These are phyloP conservation scores for Cryptosporidium sp. DNA, from an alignment of 169 alveolate species.

Conservation along the genomic window DNA sequence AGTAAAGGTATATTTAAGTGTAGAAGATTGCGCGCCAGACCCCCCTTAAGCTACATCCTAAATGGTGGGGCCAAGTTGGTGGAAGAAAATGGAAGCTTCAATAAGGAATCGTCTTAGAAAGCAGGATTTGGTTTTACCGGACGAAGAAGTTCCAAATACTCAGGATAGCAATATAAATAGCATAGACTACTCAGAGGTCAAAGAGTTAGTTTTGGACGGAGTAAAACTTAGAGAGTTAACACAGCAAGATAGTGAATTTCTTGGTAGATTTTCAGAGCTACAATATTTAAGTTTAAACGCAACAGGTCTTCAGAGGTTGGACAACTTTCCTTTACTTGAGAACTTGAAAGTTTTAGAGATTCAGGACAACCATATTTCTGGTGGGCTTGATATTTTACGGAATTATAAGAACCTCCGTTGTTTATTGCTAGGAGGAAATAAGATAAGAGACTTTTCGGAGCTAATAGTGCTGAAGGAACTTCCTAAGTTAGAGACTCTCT, in stretches of 20 bases:
- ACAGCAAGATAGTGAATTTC: slow-evolving; percentile 83
- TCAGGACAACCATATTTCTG: slow-evolving; percentile 88
- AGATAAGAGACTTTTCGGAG: slow-evolving; percentile 29
- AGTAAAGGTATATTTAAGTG: neutral
- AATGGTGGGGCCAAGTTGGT: slow-evolving; percentile 43
- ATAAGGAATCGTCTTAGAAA: slow-evolving; percentile 73
- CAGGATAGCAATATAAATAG: slow-evolving; percentile 46
- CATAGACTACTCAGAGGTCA: slow-evolving; percentile 64
- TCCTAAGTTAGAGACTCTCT: slow-evolving; percentile 82
- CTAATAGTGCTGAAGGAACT: slow-evolving; percentile 57
- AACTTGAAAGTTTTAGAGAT: slow-evolving; percentile 86
- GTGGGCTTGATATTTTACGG: slow-evolving; percentile 81
- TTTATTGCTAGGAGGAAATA: slow-evolving; percentile 90
- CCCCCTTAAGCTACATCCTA: neutral
- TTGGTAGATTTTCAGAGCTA: slow-evolving; percentile 82
- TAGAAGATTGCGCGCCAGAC: neutral
- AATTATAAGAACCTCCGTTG: slow-evolving; percentile 87
- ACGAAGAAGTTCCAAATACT: slow-evolving; percentile 60
- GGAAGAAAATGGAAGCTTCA: slow-evolving; percentile 57
- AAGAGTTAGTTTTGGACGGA: slow-evolving; percentile 89
- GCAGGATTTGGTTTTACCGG: slow-evolving; percentile 67
- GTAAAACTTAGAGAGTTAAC: slow-evolving; percentile 81
- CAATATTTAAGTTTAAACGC: slow-evolving; percentile 88
- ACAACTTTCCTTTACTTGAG: slow-evolving; percentile 85
- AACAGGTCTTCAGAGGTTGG: slow-evolving; percentile 87